Evolutionary conservation across 164 flowering plant genomes (phyloP).

Genomic region (grape (Vitis vinifera)): DNA sequence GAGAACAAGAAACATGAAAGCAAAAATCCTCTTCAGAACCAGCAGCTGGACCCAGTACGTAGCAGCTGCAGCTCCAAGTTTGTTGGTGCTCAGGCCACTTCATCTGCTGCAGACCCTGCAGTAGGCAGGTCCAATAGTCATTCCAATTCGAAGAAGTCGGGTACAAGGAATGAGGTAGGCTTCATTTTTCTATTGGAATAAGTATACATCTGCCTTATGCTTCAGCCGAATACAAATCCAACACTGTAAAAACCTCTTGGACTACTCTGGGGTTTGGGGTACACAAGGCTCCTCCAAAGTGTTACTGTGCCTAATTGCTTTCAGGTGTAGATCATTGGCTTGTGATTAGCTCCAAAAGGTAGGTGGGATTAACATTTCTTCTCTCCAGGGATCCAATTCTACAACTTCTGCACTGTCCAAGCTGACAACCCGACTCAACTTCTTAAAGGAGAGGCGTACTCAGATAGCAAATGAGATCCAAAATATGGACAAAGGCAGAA

Average conservation of each 20-base stretch:
- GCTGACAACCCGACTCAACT: slow-evolving; percentile 74
- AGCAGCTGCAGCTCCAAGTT: slow-evolving; percentile 13
- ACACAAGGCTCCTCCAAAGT: too few species aligned
- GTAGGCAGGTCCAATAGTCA: slow-evolving; percentile 12
- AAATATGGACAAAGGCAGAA: slow-evolving; percentile 36
- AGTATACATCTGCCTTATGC: too few species aligned
- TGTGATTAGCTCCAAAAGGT: not conserved
- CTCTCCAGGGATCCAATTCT: slow-evolving; percentile 46
- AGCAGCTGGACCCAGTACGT: slow-evolving; percentile 25
- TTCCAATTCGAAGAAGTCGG: slow-evolving; percentile 27
- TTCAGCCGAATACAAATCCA: too few species aligned
- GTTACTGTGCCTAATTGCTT: too few species aligned
- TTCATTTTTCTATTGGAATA: not conserved
- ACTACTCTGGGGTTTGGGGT: too few species aligned
- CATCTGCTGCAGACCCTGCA: slow-evolving; percentile 14
- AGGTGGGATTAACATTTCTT: slow-evolving; percentile 5
- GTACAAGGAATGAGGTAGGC: slow-evolving; percentile 48
- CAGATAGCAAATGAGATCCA: slow-evolving; percentile 71
- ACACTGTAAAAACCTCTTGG: too few species aligned
- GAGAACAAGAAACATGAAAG: slow-evolving; percentile 1
- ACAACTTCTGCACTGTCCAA: slow-evolving; percentile 69
- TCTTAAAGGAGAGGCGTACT: slow-evolving; percentile 71
- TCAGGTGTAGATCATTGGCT: too few species aligned
- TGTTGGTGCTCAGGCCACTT: slow-evolving; percentile 6
- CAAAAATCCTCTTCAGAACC: slow-evolving; percentile 25